Evolutionary conservation across 176 grass and related monocot genomes (phyloP).

Genomic region (Zea mays): DNA sequence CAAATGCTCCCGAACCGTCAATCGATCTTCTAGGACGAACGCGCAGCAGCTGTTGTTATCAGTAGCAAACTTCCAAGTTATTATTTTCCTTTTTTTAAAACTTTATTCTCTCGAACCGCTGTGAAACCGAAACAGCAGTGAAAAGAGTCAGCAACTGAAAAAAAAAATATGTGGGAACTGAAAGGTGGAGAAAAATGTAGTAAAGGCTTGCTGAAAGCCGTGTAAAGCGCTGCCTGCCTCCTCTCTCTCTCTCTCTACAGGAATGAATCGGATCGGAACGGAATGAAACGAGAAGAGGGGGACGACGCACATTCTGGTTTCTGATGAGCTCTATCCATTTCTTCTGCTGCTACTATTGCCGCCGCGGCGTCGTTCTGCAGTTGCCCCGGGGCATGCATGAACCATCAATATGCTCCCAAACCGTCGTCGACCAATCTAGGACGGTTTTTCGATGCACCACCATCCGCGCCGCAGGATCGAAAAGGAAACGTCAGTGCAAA

Average conservation of each 20-base stretch:
- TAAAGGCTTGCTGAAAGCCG: not conserved
- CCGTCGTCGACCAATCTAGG: too few relatives aligned
- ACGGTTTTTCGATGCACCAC: too few relatives aligned
- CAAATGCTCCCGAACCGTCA: too few relatives aligned
- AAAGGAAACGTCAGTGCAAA: not conserved
- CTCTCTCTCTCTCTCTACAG: slow-evolving; percentile 13
- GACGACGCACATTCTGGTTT: not conserved
- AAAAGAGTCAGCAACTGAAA: not conserved
- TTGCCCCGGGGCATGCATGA: too few relatives aligned
- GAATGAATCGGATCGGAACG: not conserved
- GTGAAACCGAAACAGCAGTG: not conserved
- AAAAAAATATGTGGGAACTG: too few relatives aligned
- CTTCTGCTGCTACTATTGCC: too few relatives aligned
- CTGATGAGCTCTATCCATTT: not conserved
- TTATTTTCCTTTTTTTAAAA: not conserved
- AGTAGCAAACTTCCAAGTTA: not conserved
- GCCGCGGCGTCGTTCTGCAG: not conserved
- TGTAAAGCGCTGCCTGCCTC: not conserved
- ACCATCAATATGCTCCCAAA: too few relatives aligned
- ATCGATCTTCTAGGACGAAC: not conserved
- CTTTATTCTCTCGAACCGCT: not conserved
- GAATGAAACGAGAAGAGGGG: not conserved
- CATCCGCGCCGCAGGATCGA: too few relatives aligned
- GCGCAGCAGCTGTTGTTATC: not conserved
- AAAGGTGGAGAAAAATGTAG: not conserved